These are phyloP conservation scores for Pseudoneurospora amorphoporcata DNA, from an alignment of 495 filamentous ascomycete genomes.

Conservation along the genomic window DNA sequence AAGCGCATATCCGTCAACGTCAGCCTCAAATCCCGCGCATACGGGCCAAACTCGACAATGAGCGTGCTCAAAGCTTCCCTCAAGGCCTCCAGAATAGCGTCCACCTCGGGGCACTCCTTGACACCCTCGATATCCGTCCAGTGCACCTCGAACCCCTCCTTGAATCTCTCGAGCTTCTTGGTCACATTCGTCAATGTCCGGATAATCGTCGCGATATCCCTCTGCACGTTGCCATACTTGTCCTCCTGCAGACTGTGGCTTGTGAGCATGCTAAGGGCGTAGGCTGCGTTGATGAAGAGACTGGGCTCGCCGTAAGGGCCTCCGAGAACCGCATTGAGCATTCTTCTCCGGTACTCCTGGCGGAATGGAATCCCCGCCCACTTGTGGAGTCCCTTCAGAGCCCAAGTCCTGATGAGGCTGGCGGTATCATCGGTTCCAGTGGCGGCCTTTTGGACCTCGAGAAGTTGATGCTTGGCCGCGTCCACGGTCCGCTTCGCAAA, in stretches of 20 bases:
- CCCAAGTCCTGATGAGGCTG: constrained; percentile 19
- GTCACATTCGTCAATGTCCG: constrained; percentile 57
- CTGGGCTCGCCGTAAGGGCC: constrained; percentile 53
- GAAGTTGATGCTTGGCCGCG: constrained; percentile 29
- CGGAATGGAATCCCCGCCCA: constrained; percentile 61
- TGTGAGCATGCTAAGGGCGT: constrained; percentile 56
- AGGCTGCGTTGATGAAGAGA: constrained; percentile 58
- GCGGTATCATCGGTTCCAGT: constrained; percentile 32
- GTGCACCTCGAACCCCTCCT: constrained; percentile 48
- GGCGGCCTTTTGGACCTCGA: constrained; percentile 34
- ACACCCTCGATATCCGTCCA: constrained; percentile 67
- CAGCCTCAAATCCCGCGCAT: constrained; percentile 54
- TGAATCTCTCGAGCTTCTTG: constrained; percentile 58
- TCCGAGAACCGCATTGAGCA: constrained; percentile 56
- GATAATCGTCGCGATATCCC: constrained; percentile 63
- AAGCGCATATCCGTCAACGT: constrained; percentile 54
- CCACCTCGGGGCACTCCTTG: constrained; percentile 46
- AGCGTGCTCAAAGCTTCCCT: constrained; percentile 50
- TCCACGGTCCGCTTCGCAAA: constrained; percentile 26
- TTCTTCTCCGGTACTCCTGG: constrained; percentile 52
- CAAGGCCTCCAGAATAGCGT: constrained; percentile 49
- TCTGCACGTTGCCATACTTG: constrained; percentile 73
- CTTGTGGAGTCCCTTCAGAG: constrained; percentile 33
- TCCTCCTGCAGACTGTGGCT: constrained; percentile 73
- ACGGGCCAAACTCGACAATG: constrained; percentile 58